Base-by-base conservation (phyloP, 2,329 filamentous ascomycete genomes). In the Thelonectria discophora region DNA sequence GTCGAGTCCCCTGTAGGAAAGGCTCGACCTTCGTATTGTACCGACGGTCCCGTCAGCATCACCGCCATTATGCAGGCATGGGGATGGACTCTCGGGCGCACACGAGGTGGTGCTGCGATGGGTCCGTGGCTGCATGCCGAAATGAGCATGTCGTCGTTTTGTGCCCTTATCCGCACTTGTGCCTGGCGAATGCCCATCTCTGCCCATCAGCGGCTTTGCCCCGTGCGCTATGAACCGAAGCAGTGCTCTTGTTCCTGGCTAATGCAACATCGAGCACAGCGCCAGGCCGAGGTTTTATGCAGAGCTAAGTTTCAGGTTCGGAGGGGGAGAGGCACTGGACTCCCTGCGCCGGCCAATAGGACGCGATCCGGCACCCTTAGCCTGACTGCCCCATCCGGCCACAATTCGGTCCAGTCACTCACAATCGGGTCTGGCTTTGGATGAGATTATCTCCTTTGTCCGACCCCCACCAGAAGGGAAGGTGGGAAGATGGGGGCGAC, bases 231-330 rank as follows among this genome's bases (percentile, higher is more conserved):
- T 68, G 55, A 59, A 24, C 61, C 55, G 54, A 30, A 47, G 48
- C 53, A 64, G 2, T 65, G 65, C 60, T 65, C 42, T 43, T 63
- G 69, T 72, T 67, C 68, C 67, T 72, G 69, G 69, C 69, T 72
- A 72, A 72, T 72, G 70, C 70, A 72, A 71, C 67, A 54, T 53
- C 60, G 54, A 69, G 65, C 67, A 69, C 59, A 70, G 51, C 59
- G 66, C 63, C 50, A 63, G 39, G 18, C 40, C 45, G 55, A 8
- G 9, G 45, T 60, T 74, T 75, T 75, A 70, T 77, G 74, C 73
- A 75, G 57, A 70, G 69, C 75, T 74, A 75, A 58, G 75, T 77
- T 77, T 77, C 75, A 77, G 72, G 72, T 73, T 67, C 42, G 61
- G 50, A 20, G 42, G 49, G 45, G 51, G 20, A 59, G 56, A 39